Evolutionary conservation across 148 eudicot species (phyloP).

Genomic region (Diospyros kaki): DNA sequence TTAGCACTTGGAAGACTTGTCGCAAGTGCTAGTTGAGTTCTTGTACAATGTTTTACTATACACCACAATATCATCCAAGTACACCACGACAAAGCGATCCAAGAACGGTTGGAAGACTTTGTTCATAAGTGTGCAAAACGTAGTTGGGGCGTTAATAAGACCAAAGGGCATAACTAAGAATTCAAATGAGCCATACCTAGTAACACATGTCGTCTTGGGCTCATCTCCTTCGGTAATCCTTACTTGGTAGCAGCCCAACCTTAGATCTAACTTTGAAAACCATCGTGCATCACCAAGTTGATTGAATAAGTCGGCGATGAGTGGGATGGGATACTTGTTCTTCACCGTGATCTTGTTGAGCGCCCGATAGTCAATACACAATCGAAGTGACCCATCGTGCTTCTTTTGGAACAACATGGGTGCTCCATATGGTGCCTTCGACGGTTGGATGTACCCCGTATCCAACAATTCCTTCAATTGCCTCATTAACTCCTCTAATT

Average conservation of each 20-base stretch:
- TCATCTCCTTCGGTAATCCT: neutral
- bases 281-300: neutral
- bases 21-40: neutral
- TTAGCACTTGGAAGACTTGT: too few relatives aligned
- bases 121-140: neutral
- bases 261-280: neutral
- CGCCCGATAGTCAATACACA: neutral
- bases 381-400: neutral
- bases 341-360: neutral
- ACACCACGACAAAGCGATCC: neutral
- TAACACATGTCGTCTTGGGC: neutral
- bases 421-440: neutral
- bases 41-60: neutral
- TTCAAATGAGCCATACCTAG: neutral
- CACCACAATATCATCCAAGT: conserved; percentile 2
- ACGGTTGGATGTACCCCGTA: neutral
- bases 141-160: neutral
- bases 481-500: neutral
- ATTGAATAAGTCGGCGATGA: neutral
- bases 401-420: neutral
- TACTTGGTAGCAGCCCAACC: neutral
- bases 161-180: neutral
- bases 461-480: neutral
- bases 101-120: neutral
- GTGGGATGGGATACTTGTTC: neutral